Base-by-base conservation (phyloP, 768 basidiomycete genomes). In the Calvatia gigantea region DNA sequence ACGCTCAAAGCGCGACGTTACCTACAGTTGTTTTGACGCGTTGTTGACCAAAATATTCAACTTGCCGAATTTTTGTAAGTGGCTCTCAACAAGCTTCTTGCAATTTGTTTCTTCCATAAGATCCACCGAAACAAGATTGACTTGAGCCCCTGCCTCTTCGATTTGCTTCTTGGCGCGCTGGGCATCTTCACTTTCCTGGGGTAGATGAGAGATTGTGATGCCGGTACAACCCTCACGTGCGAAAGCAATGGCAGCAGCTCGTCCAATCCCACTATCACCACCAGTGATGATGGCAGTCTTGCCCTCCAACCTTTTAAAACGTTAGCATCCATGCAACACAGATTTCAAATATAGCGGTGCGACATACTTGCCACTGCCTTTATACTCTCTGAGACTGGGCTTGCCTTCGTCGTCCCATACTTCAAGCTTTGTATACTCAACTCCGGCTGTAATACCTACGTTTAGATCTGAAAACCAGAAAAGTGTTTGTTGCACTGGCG, bases 31-130 rank as follows among this genome's bases (percentile, higher is more conserved):
- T 61, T 82, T 80, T 38, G 73, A 75, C 17, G 81, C 82, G 64
- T 85, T 84, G 67, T 84, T 84, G 52, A 86, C 81, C 44, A 85
- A 70, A 45, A 86, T 73, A 63, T 86, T 78, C 25, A 84, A 63
- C 51, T 70, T 69, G 17, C 73, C 72, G 57, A 75, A 82, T 43
- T 63, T 69, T 29, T 70, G 58, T 54, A 83, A 60, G 62, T 85
- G 83, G 43, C 71, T 65, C 6, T 79, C 71, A 54, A 85, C 67
- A 53, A 81, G 66, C 2, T 69, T 64, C 60, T 82, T 70, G 64
- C 77, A 73, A 27, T 73, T 69, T 1, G 59, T 60, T 15, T 72
- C 70, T 3, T 74, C 62, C 62, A 73, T 74, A 21, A 86, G 68
- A 64, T 83, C 78, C 21, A 66, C 65, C 17, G 60, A 66, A 64